Base-by-base conservation (phyloP, 2,329 filamentous ascomycete genomes). In the Lizonia empirigonia region DNA sequence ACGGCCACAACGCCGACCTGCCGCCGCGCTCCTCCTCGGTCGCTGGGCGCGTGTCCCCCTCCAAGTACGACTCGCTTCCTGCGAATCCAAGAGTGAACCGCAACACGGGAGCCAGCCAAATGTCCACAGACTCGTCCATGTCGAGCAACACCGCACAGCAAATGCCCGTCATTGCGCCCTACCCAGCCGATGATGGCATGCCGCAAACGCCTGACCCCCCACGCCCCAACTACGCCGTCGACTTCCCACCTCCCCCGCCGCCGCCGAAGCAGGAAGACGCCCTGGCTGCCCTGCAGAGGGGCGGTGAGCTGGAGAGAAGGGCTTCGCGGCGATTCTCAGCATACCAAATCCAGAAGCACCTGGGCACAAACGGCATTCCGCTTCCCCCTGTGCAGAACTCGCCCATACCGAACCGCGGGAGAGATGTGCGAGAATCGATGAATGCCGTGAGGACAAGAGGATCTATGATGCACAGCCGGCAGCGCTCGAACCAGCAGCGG, bases 301-400 rank as follows among this genome's bases (percentile, higher is more conserved):
- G 92, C 26, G 93, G 93, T 16, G 92, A 97, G 60, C 78, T 99
- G 40, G 94, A 99, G 75, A 85, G 94, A 68, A 84, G 94, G 69
- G 94, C 94, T 1, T 99, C 94, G 12, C 83, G 93, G 61, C 82
- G 94, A 66, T 99, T 97, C 70, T 97, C 94, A 2, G 89, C 91
- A 44, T 99, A 97, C 70, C 94, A 99, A 68, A 96, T 99, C 62
- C 90, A 91, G 36, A 97, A 97, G 69, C 91, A 96, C 65, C 79
- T 97, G 2, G 93, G 93, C 9, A 87, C 89, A 13, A 91, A 87
- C 73, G 91, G 90, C 16, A 87, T 97, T 13, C 91, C 92, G 6
- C 83, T 97, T 16, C 91, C 93, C 20, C 80, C 89, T 5, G 73
- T 80, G 15, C 91, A 95, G 68, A 91, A 87, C 55, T 87, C 88